Evolutionary conservation across 345 rosid species (phyloP).

Genomic region (Sonneratia alba): DNA sequence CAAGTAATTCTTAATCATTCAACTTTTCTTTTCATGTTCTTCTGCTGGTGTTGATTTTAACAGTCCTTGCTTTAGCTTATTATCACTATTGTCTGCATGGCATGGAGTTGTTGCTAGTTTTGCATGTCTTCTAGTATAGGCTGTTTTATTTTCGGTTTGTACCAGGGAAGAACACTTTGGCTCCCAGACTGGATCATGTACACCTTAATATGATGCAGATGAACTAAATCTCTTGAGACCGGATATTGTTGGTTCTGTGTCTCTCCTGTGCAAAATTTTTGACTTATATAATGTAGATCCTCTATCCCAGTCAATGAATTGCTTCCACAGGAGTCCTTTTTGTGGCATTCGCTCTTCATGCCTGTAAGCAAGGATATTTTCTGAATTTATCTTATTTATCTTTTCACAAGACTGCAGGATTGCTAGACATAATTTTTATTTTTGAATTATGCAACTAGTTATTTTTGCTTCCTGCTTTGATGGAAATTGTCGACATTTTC

Average conservation of each 20-base stretch:
- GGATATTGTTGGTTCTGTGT: slow-evolving; percentile 32
- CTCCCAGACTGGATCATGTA: not conserved
- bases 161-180: not conserved
- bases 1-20: not conserved
- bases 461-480: not conserved
- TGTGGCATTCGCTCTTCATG: slow-evolving; percentile 46
- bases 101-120: not conserved
- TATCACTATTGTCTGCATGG: not conserved
- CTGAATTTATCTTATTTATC: not conserved
- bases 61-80: not conserved
- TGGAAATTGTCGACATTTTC: not conserved
- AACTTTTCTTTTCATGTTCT: not conserved
- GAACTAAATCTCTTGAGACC: slow-evolving; percentile 32
- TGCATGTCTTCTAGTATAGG: not conserved
- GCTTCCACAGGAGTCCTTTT: slow-evolving; percentile 29
- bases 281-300: slow-evolving; percentile 27
- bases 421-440: not conserved
- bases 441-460: not conserved
- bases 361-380: slow-evolving; percentile 48
- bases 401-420: not conserved
- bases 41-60: not conserved
- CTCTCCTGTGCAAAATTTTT: slow-evolving; percentile 40
- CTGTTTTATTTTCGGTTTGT: not conserved
- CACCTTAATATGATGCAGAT: slow-evolving; percentile 57
- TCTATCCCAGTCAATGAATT: slow-evolving; percentile 20